A percentile compares a stretch with the other conserved stretches of the same genome.
Conservation (phyloP, 164 flowering plant genomes). For the Cinnamomum micranthum region DNA sequence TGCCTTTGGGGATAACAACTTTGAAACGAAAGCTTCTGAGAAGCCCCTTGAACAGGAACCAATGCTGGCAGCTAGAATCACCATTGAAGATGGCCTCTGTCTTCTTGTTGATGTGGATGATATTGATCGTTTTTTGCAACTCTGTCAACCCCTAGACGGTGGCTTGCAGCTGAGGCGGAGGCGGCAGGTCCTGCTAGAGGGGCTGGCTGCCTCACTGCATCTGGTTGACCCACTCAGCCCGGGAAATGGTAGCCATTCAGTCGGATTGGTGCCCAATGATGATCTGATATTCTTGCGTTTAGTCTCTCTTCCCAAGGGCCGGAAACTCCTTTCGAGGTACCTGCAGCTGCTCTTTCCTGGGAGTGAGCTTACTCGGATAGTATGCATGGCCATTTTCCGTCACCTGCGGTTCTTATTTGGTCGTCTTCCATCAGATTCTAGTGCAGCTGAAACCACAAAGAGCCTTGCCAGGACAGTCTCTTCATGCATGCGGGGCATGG, state of each 20-base stretch:
- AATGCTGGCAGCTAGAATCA: constrained; percentile 87
- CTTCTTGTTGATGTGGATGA: constrained; percentile 92
- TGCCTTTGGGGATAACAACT: constrained; percentile 30
- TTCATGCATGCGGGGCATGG: constrained; percentile 59
- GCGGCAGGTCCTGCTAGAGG: constrained; percentile 67
- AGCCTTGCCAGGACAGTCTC: constrained; percentile 57
- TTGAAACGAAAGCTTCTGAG: constrained; percentile 54
- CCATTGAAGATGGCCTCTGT: constrained; percentile 82
- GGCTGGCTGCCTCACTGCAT: constrained; percentile 83
- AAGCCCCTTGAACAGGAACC: constrained; percentile 94
- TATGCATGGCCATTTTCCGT: constrained; percentile 92
- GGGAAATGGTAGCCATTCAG: constrained; percentile 47
- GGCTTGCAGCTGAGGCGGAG: constrained; percentile 65
- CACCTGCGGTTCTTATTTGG: constrained; percentile 91
- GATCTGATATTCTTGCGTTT: constrained; percentile 81
- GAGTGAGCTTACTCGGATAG: constrained; percentile 68
- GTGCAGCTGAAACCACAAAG: constrained; percentile 49
- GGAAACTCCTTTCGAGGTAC: constrained; percentile 66
- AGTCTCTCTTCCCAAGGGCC: constrained; percentile 85
- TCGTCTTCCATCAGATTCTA: constrained; percentile 52
- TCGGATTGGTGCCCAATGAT: constrained; percentile 46
- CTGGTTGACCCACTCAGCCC: constrained; percentile 78
- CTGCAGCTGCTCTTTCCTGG: constrained; percentile 76
- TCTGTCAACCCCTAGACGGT: constrained; percentile 73
- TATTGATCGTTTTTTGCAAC: constrained; percentile 72